Conservation (phyloP, 2,329 filamentous ascomycete genomes). For the Aureobasidium sp. region DNA sequence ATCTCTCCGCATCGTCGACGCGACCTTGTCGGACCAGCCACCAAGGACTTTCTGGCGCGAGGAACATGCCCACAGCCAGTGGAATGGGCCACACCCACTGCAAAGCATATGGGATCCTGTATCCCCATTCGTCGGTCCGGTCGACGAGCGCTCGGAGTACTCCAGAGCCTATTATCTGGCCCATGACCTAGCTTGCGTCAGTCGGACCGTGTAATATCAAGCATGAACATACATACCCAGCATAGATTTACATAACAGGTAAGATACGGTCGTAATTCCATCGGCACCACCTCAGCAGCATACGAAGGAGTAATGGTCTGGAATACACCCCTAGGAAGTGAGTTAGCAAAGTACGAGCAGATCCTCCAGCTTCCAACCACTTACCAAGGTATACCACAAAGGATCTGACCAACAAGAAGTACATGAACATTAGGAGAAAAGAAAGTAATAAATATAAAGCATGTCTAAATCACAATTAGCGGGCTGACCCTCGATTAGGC, state of each 20-base stretch:
- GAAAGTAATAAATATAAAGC: slow-evolving; percentile 14
- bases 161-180: slow-evolving; percentile 44
- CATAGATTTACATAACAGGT: slow-evolving; percentile 55
- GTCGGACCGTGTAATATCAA: neutral
- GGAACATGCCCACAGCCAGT: slow-evolving; percentile 19
- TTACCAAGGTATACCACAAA: slow-evolving; percentile 29
- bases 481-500: neutral
- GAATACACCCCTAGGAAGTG: slow-evolving; percentile 17
- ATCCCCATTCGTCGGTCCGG: slow-evolving; percentile 25
- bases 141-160: slow-evolving; percentile 23
- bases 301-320: slow-evolving; percentile 45
- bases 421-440: slow-evolving; percentile 11
- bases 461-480: neutral
- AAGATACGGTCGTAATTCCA: slow-evolving; percentile 47
- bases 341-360: neutral
- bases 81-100: slow-evolving; percentile 34
- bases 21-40: slow-evolving; percentile 31
- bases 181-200: slow-evolving; percentile 29
- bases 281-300: slow-evolving; percentile 56
- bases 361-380: neutral
- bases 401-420: slow-evolving; percentile 29
- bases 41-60: slow-evolving; percentile 29
- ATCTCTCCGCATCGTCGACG: slow-evolving; percentile 26
- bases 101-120: slow-evolving; percentile 33
- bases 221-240: slow-evolving; percentile 36